Base-by-base conservation (phyloP, 2,329 filamentous ascomycete species). In the Cladobotryum mycophilum region DNA sequence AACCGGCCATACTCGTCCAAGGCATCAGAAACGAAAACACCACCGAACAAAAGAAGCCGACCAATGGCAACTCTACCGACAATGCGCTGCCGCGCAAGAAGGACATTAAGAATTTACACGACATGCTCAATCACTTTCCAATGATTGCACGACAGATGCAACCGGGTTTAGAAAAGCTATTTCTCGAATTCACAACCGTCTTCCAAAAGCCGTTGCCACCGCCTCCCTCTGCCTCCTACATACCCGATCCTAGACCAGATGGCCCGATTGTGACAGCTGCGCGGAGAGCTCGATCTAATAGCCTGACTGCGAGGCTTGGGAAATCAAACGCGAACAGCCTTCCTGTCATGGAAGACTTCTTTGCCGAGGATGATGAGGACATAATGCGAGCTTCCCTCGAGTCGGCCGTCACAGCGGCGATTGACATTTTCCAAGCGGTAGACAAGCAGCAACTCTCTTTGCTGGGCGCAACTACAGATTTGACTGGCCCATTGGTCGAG, bases 131-230 rank as follows among this genome's bases (percentile, higher is more conserved):
- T 58, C 84, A 90, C 60, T 99, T 97, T 58, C 93, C 93, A 1
- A 88, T 95, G 81, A 97, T 99, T 60, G 90, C 91, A 20, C 81
- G 89, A 53, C 93, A 99, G 68, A 96, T 99, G 90, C 90, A 96
- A 60, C 81, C 86, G 2, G 93, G 93, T 0, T 70, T 99, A 34
- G 92, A 99, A 62, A 85, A 85, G 61, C 72, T 97, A 22, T 96
- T 97, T 63, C 84, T 86, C 54, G 91, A 97, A 60, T 97, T 99
- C 65, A 85, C 83, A 5, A 82, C 82, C 41, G 87, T 92, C 49
- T 85, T 96, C 58, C 88, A 95, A 57, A 90, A 88, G 61, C 89
- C 89, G 5, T 69, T 95, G 5, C 89, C 89, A 3, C 85, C 86
- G 14, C 86, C 87, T 1, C 87, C 82, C 1, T 83, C 82, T 1